Evolutionary conservation across 176 grass and related monocot species (phyloP), one percentile per base, ranked within the genome.

Genomic region (Tillandsia leiboldiana): DNA sequence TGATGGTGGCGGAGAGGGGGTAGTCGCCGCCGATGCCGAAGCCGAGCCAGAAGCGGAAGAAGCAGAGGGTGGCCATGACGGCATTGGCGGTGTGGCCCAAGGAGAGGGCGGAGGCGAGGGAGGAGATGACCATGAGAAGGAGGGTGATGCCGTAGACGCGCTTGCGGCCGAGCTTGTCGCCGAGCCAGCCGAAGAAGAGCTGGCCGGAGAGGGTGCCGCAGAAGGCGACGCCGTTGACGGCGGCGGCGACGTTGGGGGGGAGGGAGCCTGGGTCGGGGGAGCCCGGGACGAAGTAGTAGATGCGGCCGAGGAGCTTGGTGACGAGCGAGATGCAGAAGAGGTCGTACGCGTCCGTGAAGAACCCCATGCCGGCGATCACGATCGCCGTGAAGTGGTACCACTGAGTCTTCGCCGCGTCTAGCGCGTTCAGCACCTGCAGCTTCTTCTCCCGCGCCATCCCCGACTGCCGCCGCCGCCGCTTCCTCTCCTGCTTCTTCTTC

Each of bases 31-130:
- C 85, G 52, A 96, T 84, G 59, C 88, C 83, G 28, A 96, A 75
- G 8, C 91, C 91, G 1, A 96, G 87, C 91, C 88, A 96, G 83
- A 96, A 96, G 0, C 91, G 80, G 73, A 96, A 96, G 87, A 96
- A 96, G 80, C 91, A 96, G 22, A 96, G 87, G 2, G 85, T 84
- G 9, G 62, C 52, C 14, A 96, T 77, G 68, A 96, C 78, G 9
- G 76, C 77, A 10, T 73, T 82, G 1, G 73, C 12, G 0, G 70
- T 67, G 50, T 51, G 57, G 7, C 84, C 79, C 17, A 96, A 96
- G 24, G 91, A 88, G 64, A 91, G 82, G 8, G 84, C 91, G 0
- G 87, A 87, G 1, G 91, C 91, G 10, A 96, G 13, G 76, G 74
- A 90, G 73, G 82, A 87, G 13, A 81, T 47, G 1, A 88, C 80